Conservation (phyloP, 805 yeast genomes). For the Pichia rugopelliculosa region DNA sequence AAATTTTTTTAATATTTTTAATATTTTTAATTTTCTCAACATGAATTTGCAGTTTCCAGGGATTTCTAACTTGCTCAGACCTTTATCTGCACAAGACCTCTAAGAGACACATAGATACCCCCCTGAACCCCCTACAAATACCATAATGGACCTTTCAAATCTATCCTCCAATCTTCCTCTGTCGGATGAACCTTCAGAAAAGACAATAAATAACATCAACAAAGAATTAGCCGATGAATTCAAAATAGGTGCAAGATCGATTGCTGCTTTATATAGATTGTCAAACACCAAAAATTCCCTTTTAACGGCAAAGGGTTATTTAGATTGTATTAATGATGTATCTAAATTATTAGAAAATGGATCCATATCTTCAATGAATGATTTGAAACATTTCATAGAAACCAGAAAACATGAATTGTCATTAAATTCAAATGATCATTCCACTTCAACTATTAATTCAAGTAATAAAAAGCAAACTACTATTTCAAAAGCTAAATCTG, state of each 20-base stretch:
- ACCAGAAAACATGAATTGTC: conserved; percentile 23
- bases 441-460: not conserved
- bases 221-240: conserved; percentile 54
- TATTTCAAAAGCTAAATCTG: not conserved
- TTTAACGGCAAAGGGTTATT: conserved; percentile 48
- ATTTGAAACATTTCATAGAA: conserved; percentile 31
- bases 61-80: not conserved
- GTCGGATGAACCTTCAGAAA: conserved; percentile 40
- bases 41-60: not conserved
- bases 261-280: conserved; percentile 57
- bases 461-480: not conserved
- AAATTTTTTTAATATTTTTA: too few species aligned
- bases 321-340: conserved; percentile 54
- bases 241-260: conserved; percentile 64
- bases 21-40: not conserved
- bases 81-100: not conserved
- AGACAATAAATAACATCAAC: conserved; percentile 40
- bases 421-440: not conserved
- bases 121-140: not conserved
- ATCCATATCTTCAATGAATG: conserved; percentile 26
- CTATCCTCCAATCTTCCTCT: conserved; percentile 49
- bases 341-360: conserved; percentile 17
- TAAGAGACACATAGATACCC: not conserved
- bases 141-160: conserved; percentile 54
- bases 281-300: conserved; percentile 46